A percentile compares a stretch with the other conserved stretches of the same genome.
Conservation (phyloP, 108 stramenopile species). For the Bacterosira constricta region DNA sequence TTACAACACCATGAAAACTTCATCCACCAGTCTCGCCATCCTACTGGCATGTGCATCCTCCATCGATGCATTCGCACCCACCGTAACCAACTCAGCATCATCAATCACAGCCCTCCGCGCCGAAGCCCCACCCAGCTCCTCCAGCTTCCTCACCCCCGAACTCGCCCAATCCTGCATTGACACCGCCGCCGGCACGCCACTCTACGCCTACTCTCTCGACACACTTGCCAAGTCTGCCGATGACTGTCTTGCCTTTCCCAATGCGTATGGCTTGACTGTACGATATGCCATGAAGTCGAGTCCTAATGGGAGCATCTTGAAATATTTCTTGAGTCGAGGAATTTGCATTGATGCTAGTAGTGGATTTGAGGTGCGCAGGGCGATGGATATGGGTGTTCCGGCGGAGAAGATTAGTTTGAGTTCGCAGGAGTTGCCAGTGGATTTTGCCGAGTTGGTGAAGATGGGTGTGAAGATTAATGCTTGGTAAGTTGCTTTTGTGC, state of each 20-base stretch:
- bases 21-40: conserved; percentile 21
- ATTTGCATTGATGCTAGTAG: conserved; percentile 95
- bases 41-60: conserved; percentile 26
- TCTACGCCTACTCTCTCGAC: conserved; percentile 94
- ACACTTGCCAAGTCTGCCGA: conserved; percentile 80
- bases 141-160: conserved; percentile 83
- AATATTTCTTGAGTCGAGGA: conserved; percentile 87
- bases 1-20: conserved; percentile 23
- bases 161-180: conserved; percentile 79
- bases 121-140: conserved; percentile 30
- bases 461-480: conserved; percentile 88
- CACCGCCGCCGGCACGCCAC: conserved; percentile 85
- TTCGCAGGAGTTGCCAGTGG: conserved; percentile 92
- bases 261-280: conserved; percentile 95
- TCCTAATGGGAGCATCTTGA: conserved; percentile 91
- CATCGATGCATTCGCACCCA: conserved; percentile 28
- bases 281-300: conserved; percentile 98
- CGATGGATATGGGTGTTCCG: conserved; percentile 87
- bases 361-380: conserved; percentile 92
- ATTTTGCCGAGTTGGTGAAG: conserved; percentile 85
- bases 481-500: conserved; percentile 53
- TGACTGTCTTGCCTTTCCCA: conserved; percentile 93
- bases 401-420: conserved; percentile 89
- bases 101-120: conserved; percentile 13
- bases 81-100: background rate